Conservation (phyloP, 176 grass and related monocot species). For the Aegilops sharonensis region DNA sequence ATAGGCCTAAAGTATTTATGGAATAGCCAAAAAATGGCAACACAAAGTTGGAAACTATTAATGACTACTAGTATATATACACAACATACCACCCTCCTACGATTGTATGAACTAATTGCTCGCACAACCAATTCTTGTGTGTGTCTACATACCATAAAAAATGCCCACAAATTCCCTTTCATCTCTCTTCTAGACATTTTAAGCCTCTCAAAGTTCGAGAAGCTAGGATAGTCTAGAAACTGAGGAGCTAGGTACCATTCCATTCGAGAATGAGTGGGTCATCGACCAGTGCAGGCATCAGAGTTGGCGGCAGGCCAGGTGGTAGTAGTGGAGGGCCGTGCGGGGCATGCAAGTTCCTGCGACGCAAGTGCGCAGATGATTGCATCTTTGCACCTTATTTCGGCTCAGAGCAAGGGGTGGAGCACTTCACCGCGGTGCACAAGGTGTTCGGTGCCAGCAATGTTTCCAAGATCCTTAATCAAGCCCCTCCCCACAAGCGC, state of each 20-base stretch:
- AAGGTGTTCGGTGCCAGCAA: constrained; percentile 93
- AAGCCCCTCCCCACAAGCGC: constrained; percentile 51
- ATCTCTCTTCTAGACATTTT: background rate
- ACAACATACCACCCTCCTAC: constrained; percentile 32
- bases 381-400: constrained; percentile 61
- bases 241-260: background rate
- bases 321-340: constrained; percentile 6
- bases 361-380: constrained; percentile 34
- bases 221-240: background rate
- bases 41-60: constrained; percentile 25
- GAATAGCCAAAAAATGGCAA: background rate
- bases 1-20: constrained; percentile 9
- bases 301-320: background rate
- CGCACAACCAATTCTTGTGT: background rate
- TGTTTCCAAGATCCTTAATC: constrained; percentile 74
- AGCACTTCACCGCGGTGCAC: constrained; percentile 75
- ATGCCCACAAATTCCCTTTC: background rate
- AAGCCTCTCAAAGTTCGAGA: background rate
- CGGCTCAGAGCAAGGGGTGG: constrained; percentile 37
- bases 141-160: background rate
- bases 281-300: background rate
- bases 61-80: background rate
- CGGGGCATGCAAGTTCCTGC: constrained; percentile 53
- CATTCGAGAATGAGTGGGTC: constrained; percentile 22
- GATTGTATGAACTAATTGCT: constrained; percentile 31